Percentiles rank a stretch among this genome's conserved stretches.
Evolutionary conservation across 495 filamentous ascomycete species (phyloP).

Genomic region (Daldinia grandis): DNA sequence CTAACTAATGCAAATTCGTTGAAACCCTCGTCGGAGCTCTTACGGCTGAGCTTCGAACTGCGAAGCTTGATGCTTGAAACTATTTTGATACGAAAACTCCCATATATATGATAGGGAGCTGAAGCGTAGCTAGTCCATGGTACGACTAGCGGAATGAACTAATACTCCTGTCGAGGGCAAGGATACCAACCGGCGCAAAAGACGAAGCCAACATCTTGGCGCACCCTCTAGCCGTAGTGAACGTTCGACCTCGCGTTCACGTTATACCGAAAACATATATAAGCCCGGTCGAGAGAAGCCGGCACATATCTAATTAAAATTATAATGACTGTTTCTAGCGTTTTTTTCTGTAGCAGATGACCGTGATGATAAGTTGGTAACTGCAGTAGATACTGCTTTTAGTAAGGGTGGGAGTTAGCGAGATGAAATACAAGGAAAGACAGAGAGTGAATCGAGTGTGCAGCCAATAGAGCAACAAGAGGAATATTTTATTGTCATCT

Average conservation of each 20-base stretch:
- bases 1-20: background rate
- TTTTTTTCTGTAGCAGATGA: background rate
- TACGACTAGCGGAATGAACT: background rate
- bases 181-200: background rate
- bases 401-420: background rate
- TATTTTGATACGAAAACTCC: background rate
- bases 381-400: background rate
- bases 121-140: background rate
- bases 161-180: background rate
- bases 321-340: background rate
- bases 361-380: background rate
- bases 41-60: background rate
- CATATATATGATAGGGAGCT: background rate
- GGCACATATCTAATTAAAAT: background rate
- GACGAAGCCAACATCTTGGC: background rate
- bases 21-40: background rate
- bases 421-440: background rate
- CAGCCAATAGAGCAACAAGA: background rate
- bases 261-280: background rate
- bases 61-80: background rate
- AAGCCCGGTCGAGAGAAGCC: background rate
- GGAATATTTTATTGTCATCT: background rate
- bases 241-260: background rate
- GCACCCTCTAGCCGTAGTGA: background rate
- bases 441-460: background rate